Base-by-base conservation (phyloP, 768 basidiomycete species). In the Grammothele lineata region DNA sequence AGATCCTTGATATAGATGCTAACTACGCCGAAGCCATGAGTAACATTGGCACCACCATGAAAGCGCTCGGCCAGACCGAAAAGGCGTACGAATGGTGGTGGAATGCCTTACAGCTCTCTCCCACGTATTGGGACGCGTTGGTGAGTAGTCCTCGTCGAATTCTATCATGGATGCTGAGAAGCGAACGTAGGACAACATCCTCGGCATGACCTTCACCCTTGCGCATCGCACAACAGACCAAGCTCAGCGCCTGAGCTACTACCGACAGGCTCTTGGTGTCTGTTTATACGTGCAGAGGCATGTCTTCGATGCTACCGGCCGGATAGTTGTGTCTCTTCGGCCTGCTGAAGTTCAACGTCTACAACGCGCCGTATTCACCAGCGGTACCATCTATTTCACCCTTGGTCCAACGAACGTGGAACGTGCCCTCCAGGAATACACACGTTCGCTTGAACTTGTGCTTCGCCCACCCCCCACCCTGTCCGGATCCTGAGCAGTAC, bases 331-430 rank as follows among this genome's bases (percentile, higher is more conserved):
- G 9, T 19, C 41, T 17, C 45, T 71, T 0, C 59, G 68, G 7
- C 56, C 60, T 21, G 57, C 45, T 43, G 72, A 69, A 42, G 53
- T 66, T 3, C 72, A 70, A 44, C 69, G 73, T 5, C 57, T 77
- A 6, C 74, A 75, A 55, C 72, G 71, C 55, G 65, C 75, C 33
- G 60, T 74, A 36, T 69, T 72, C 47, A 71, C 68, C 17, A 64
- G 64, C 35, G 71, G 68, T 18, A 73, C 68, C 11, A 40, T 69
- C n/a, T 48, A 50, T 22, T 60, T 66, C 46, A 58, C 61, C 55
- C 65, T 63, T 25, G 62, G 56, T 52, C 50, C 64, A 51, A 54
- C 49, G 33, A 57, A 52, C 37, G 58, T 61, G 41, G 58, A 61
- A 17, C 48, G 57, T 23, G 68, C 67, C 32, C 57, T 68, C 4